Conservation (phyloP, 352 stramenopile species). For the Pythium coloratum region DNA sequence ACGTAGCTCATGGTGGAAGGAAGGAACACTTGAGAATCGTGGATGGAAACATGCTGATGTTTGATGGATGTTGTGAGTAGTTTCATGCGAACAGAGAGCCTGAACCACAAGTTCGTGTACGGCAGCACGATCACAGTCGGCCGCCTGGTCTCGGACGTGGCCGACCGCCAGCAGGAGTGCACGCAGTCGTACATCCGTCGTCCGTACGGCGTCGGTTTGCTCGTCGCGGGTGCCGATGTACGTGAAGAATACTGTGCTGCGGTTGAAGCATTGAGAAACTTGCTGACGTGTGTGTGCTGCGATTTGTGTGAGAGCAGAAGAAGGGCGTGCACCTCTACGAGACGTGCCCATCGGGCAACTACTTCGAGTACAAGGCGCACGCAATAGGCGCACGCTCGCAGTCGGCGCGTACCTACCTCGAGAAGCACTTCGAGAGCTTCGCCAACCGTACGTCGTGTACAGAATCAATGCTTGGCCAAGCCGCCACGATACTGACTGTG, state of each 20-base stretch:
- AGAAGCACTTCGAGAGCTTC: constrained; percentile 98
- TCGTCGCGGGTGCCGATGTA: constrained; percentile 92
- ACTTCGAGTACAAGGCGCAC: constrained; percentile 98
- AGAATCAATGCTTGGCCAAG: too few species aligned
- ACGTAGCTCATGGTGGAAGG: constrained; percentile 1
- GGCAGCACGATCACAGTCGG: constrained; percentile 93
- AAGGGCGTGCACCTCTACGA: constrained; percentile 98
- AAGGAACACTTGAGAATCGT: background rate
- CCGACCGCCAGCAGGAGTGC: constrained; percentile 98
- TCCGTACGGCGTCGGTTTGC: constrained; percentile 98
- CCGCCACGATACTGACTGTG: background rate
- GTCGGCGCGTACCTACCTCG: constrained; percentile 97
- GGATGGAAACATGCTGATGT: background rate
- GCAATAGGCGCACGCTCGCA: constrained; percentile 97
- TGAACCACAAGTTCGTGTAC: constrained; percentile 99
- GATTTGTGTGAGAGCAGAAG: constrained; percentile 62
- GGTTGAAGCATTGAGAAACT: background rate
- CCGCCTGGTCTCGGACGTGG: constrained; percentile 95
- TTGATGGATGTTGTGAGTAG: constrained; percentile 26
- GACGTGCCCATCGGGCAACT: constrained; percentile 98
- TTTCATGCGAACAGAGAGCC: constrained; percentile 97
- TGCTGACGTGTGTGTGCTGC: background rate
- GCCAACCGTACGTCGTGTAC: constrained; percentile 51
- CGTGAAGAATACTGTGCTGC: background rate
- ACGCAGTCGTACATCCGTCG: constrained; percentile 99